Conservation (phyloP, 2,329 filamentous ascomycete genomes). For the Talaromyces atroroseus region DNA sequence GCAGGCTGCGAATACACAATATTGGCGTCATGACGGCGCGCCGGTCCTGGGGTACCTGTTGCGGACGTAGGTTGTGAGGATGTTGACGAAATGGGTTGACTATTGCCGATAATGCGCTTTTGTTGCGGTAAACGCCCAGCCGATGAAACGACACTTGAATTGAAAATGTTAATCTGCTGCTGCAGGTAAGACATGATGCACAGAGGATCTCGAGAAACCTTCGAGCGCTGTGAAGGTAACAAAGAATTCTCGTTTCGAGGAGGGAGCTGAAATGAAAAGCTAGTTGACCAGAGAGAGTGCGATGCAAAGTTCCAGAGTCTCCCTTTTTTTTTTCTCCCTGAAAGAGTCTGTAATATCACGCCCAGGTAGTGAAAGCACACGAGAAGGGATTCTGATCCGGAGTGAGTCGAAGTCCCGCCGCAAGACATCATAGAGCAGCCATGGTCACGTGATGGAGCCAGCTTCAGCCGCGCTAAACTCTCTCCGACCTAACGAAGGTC, state of each 20-base stretch:
- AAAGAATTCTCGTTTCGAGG: background rate
- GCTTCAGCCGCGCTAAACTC: conserved; percentile 3
- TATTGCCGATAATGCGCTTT: conserved; percentile 47
- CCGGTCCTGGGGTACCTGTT: conserved; percentile 27
- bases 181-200: conserved; percentile 59
- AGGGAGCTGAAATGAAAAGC: conserved; percentile 3
- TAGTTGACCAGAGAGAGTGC: background rate
- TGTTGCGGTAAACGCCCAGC: conserved; percentile 57
- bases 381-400: background rate
- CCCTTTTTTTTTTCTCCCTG: background rate
- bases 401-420: background rate
- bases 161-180: conserved; percentile 59
- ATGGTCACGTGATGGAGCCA: background rate
- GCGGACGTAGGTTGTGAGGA: conserved; percentile 46
- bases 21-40: conserved; percentile 54
- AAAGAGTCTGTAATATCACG: background rate
- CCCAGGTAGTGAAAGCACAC: background rate
- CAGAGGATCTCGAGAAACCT: background rate
- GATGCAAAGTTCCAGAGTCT: background rate
- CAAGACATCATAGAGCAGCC: background rate
- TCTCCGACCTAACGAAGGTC: background rate
- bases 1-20: conserved; percentile 69
- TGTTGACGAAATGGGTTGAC: conserved; percentile 48
- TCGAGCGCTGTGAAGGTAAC: background rate
- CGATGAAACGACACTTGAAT: conserved; percentile 57